These are phyloP conservation scores for Candida sphagnicola DNA, from an alignment of 805 yeast genomes.

Conservation along the genomic window DNA sequence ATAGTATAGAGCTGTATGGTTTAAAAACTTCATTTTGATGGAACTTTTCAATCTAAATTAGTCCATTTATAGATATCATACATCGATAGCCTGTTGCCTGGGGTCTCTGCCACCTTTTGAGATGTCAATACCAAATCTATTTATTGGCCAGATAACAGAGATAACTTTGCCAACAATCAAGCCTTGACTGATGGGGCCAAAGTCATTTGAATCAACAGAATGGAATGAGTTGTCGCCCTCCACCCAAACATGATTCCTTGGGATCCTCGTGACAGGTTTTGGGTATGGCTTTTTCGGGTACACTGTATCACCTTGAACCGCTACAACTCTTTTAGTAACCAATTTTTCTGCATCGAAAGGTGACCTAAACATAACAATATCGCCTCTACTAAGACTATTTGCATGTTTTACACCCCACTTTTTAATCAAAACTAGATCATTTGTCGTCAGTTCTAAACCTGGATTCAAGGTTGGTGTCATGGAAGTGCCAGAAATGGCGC, in stretches of 20 bases:
- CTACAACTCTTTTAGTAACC: constrained; percentile 79
- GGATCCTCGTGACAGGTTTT: constrained; percentile 54
- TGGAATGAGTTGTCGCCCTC: constrained; percentile 85
- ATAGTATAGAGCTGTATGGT: too few relatives aligned
- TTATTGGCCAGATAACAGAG: constrained; percentile 63
- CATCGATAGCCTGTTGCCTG: background rate
- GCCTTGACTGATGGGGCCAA: constrained; percentile 85
- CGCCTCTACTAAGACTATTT: constrained; percentile 51
- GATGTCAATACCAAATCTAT: constrained; percentile 26
- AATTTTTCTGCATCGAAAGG: constrained; percentile 76
- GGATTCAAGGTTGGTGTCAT: constrained; percentile 92
- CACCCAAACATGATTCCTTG: constrained; percentile 85
- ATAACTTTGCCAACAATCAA: constrained; percentile 75
- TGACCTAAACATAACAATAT: constrained; percentile 71
- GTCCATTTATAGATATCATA: too few relatives aligned
- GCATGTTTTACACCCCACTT: constrained; percentile 54
- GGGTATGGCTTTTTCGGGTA: constrained; percentile 61
- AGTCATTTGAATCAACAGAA: constrained; percentile 79
- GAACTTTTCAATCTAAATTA: too few relatives aligned
- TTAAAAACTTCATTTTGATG: too few relatives aligned
- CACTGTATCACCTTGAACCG: constrained; percentile 66
- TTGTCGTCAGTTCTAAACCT: constrained; percentile 37
- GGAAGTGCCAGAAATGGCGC: constrained; percentile 72
- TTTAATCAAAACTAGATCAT: constrained; percentile 66
- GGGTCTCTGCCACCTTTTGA: constrained; percentile 23